Evolutionary conservation across 2,329 filamentous ascomycete genomes (phyloP).

Genomic region (Akanthomyces uredinophilus): DNA sequence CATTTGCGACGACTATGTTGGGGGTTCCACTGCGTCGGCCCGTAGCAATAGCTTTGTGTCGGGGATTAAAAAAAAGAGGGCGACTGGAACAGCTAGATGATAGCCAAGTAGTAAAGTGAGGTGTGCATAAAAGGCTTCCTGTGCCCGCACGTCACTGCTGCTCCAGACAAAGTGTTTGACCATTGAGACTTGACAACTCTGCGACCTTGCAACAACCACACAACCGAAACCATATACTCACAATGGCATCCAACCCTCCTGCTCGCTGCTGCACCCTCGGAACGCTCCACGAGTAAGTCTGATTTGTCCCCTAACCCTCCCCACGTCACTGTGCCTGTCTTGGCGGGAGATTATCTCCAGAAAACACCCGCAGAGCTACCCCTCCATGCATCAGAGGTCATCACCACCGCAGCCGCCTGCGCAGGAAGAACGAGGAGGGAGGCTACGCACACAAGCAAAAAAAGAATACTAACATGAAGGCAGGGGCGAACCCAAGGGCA

Average conservation of each 20-base stretch:
- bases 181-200: neutral
- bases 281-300: constrained; percentile 48
- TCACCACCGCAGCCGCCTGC: neutral
- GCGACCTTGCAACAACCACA: neutral
- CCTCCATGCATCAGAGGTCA: neutral
- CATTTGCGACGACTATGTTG: neutral
- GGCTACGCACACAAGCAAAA: neutral
- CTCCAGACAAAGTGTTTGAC: neutral
- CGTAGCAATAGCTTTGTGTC: neutral
- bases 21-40: constrained; percentile 1
- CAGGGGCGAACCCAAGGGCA: constrained; percentile 46
- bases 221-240: constrained; percentile 10
- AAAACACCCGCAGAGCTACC: neutral
- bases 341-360: neutral
- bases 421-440: neutral
- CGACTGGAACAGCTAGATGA: neutral
- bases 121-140: neutral
- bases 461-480: neutral
- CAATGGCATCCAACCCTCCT: constrained; percentile 51
- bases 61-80: neutral
- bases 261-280: constrained; percentile 48
- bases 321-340: neutral
- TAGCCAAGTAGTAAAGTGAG: neutral
- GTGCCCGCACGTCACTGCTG: neutral
- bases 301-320: neutral